These are phyloP conservation scores for Heliamphora pulchella DNA, from an alignment of 179 eudicot genomes.

Conservation along the genomic window DNA sequence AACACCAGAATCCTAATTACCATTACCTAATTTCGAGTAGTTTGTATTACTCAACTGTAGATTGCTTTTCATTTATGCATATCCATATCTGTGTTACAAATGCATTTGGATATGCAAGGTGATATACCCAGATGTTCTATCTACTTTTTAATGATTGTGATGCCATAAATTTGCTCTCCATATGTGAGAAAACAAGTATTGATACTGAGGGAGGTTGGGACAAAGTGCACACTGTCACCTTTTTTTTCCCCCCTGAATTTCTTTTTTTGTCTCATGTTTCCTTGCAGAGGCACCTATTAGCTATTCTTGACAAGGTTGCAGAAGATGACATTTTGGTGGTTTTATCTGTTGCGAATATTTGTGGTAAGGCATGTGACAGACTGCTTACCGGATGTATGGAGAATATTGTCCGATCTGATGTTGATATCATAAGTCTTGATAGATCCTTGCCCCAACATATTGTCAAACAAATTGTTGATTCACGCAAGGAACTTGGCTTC, in stretches of 20 bases:
- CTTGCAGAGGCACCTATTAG: constrained; percentile 59
- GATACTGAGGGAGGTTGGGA: background rate
- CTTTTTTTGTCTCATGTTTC: constrained; percentile 1
- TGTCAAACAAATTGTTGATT: constrained; percentile 50
- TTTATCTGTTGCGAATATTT: constrained; percentile 51
- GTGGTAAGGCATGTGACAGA: constrained; percentile 54
- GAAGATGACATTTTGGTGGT: constrained; percentile 66
- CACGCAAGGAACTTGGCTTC: constrained; percentile 44
- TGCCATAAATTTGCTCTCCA: background rate
- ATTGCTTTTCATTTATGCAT: background rate
- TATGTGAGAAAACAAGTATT: background rate
- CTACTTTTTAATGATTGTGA: background rate
- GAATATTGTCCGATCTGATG: constrained; percentile 45
- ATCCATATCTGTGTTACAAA: background rate
- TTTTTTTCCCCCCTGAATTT: background rate
- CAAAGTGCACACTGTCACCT: background rate
- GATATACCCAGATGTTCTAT: background rate
- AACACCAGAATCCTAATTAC: background rate
- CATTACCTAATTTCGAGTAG: background rate
- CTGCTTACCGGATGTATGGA: constrained; percentile 51
- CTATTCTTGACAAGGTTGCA: constrained; percentile 59
- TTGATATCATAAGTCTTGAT: constrained; percentile 70
- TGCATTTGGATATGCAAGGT: background rate
- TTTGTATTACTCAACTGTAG: background rate
- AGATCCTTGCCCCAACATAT: constrained; percentile 50